Conservation (phyloP, 2,329 filamentous ascomycete species). For the Pseudogymnoascus sp. region DNA sequence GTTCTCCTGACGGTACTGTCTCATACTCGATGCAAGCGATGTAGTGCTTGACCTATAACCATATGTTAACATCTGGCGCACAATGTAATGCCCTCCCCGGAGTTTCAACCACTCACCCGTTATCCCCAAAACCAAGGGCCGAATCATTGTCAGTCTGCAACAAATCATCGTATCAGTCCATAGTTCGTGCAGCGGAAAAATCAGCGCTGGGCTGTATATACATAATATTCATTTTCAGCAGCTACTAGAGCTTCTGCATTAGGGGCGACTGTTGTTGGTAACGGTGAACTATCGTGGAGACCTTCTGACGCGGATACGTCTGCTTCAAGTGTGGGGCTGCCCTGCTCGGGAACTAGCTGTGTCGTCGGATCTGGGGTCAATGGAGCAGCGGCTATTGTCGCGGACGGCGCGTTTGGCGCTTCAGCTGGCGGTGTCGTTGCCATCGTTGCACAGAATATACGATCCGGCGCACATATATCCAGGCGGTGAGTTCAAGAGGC, state of each 20-base stretch:
- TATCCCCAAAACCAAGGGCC: background rate
- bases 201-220: background rate
- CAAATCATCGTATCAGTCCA: background rate
- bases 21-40: constrained; percentile 29
- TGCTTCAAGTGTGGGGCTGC: background rate
- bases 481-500: background rate
- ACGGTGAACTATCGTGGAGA: background rate
- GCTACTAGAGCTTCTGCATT: background rate
- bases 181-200: background rate
- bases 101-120: background rate
- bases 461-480: background rate
- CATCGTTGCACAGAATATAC: background rate
- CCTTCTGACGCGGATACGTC: background rate
- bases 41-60: constrained; percentile 12
- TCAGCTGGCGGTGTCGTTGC: background rate
- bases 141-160: background rate
- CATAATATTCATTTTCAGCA: background rate
- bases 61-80: background rate
- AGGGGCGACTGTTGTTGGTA: background rate
- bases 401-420: background rate
- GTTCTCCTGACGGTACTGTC: constrained; percentile 32
- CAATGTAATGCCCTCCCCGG: background rate
- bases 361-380: background rate
- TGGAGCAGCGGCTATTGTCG: background rate
- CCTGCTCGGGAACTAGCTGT: background rate